Evolutionary conservation across 192 early-diverging fungal species (phyloP), one percentile per base, ranked within the genome.

Genomic region (Coemansia sp.): DNA sequence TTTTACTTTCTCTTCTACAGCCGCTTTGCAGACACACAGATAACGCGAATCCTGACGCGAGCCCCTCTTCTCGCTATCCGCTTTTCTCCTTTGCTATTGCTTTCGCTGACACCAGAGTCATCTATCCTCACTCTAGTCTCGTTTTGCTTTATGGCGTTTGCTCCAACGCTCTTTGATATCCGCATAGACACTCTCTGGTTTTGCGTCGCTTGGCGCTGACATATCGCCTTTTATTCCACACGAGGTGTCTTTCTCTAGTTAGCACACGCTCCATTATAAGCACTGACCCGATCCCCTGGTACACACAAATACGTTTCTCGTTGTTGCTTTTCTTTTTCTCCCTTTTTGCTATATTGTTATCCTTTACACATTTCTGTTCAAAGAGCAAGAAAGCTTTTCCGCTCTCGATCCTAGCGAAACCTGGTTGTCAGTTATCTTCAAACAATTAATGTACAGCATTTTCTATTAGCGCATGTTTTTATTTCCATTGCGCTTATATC

Each of bases 401-500:
- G 30, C 30, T 30, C 30, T 30, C 30, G 30, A 30, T 30, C 30
- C 30, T 30, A 30, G 30, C 30, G 30, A 30, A 30, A 30, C 30
- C 30, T 49, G 2, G 20, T 49, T 6, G 16, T n/a, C 46, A 49
- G 16, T 18, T 12, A 49, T 49, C 46, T 20, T 7, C 46, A 49
- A 20, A 20, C n/a, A 8, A 49, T 49, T 49, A 20, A 49, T 49
- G 46, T 49, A 49, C 46, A 20, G 20, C 46, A 49, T 49, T 49
- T 49, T 56, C 23, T 56, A 56, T 56, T 56, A 56, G 53, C 24
- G 53, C 53, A 33, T 56, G 53, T 43, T 36, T 30, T 64, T 49
- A 33, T 44, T 52, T 56, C 43, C 48, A 48, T 49, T 49, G 53
- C n/a, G 39, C 15, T 60, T n/a, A 21, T 44, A 16, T 24, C 41